A percentile compares a stretch with the other conserved stretches of the same genome.
These are phyloP conservation scores for Huntiella omanensis DNA, from an alignment of 2,329 filamentous ascomycete species.

Conservation along the genomic window DNA sequence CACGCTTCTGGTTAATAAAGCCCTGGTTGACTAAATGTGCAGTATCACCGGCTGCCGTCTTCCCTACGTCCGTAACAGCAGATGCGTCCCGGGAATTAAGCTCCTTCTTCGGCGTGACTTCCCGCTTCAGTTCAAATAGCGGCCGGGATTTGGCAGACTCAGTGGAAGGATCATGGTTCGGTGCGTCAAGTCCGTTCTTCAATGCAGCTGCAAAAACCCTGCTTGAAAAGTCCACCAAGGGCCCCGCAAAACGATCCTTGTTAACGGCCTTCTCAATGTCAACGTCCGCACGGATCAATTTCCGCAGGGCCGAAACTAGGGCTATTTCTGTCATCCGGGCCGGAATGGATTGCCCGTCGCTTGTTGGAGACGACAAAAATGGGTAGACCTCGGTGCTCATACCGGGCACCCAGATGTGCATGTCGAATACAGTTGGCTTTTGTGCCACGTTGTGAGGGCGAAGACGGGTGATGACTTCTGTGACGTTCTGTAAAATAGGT, in stretches of 20 bases:
- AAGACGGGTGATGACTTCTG: neutral
- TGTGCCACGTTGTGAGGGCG: neutral
- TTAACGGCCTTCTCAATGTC: neutral
- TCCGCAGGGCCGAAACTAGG: constrained; percentile 2
- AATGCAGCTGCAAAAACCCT: constrained; percentile 6
- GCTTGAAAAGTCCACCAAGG: constrained; percentile 7
- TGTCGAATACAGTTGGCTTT: neutral
- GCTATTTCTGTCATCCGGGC: constrained; percentile 4
- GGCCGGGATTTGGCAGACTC: no score
- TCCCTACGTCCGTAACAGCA: no score
- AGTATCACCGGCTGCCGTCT: no score
- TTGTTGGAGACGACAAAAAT: constrained; percentile 1
- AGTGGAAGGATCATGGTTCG: no score
- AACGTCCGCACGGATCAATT: neutral
- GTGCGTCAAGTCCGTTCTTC: neutral
- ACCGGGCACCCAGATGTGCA: constrained; percentile 4
- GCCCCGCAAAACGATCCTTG: constrained; percentile 6
- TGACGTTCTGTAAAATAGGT: neutral
- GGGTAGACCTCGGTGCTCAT: constrained; percentile 4
- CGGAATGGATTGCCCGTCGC: neutral
- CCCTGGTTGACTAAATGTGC: no score
- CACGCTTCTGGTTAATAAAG: no score
- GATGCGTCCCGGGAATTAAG: no score
- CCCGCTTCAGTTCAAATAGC: no score
- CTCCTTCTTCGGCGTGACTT: no score